Evolutionary conservation across 2,329 filamentous ascomycete genomes (phyloP), one percentile per base, ranked within the genome.

Genomic region (Endoconidiophora laricicola): DNA sequence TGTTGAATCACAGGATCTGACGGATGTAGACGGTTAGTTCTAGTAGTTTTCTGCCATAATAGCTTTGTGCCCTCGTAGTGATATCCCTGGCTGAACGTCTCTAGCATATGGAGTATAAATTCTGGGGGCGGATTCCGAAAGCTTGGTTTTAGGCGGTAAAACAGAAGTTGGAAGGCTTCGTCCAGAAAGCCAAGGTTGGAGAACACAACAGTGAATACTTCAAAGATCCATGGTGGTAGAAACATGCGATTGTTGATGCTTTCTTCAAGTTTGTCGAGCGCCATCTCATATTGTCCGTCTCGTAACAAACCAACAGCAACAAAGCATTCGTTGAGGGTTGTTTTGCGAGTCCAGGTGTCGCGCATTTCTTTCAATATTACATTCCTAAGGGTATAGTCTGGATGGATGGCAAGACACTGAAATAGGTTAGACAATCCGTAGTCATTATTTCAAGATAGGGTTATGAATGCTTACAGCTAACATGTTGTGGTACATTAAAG

Each of bases 251-350:
- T 69, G 47, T 69, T 65, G 40, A 76, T 66, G 72, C 94, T 76
- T 20, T 73, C 65, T 37, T 85, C 79, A 40, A 94, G 63, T 56
- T 76, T 76, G 47, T 75, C 70, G 52, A 94, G 67, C 1, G 86
- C 88, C 55, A 88, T 67, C 65, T 96, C 91, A 55, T 86, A 80
- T 58, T 93, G 82, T 1, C 79, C 76, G 57, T 95, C 88, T 18
- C 87, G 75, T 36, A 96, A 69, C 53, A 93, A 65, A 0, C 86
- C 86, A 7, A 86, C 66, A 57, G 83, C 76, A 60, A 74, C 75
- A 6, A 79, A 81, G 5, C 75, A 67, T 72, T 69, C 9, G 70
- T 73, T 40, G 71, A 76, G 6, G 84, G 65, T 6, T 69, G 66
- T 72, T 5, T 62, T 55, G 2, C 58, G 54, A 44, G 62, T 60